Base-by-base conservation (phyloP, 768 basidiomycete genomes). In the Suillus discolor region DNA sequence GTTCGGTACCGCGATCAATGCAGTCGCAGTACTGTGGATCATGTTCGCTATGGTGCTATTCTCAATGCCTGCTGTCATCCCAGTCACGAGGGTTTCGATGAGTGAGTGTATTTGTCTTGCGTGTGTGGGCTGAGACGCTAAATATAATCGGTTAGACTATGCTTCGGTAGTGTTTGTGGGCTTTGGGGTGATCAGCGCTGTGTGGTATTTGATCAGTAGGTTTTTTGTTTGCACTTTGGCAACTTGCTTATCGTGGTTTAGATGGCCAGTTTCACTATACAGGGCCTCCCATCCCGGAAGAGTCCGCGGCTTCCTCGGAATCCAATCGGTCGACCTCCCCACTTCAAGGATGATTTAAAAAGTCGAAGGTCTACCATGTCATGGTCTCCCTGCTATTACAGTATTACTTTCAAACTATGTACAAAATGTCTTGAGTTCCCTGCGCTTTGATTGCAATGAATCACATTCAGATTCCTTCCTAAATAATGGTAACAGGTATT, bases 161-260 rank as follows among this genome's bases (percentile, higher is more conserved):
- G 88, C 88, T 16, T 85, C 85, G 16, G 88, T 87, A 11, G 88
- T 89, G 20, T 89, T 89, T 65, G 84, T 88, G 47, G 88, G 85
- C 2, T 89, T 90, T 67, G 85, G 78, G 1, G 68, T 77, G 18
- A 81, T 90, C 39, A 88, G 87, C 55, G 84, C 81, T 0, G 75
- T 81, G 34, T 90, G 88, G 89, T 90, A 90, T 69, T 51, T 82
- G 44, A 81, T 87, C 65, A 81, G 86, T 87, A 67, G 44, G 85
- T 82, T 20, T 6, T 34, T 34, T 28, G 47, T 45, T 34, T 57
- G 45, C 31, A 15, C 12, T 47, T 54, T n/a, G 8, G 51, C 18
- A 49, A 2, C 2, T 68, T n/a, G 42, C 23, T 47, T 20, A 28
- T 16, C n/a, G 45, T n/a, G 8, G 41, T 51, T 20, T 60, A 85